Conservation (phyloP, 768 basidiomycete species). For the Lactarius hengduanensis region DNA sequence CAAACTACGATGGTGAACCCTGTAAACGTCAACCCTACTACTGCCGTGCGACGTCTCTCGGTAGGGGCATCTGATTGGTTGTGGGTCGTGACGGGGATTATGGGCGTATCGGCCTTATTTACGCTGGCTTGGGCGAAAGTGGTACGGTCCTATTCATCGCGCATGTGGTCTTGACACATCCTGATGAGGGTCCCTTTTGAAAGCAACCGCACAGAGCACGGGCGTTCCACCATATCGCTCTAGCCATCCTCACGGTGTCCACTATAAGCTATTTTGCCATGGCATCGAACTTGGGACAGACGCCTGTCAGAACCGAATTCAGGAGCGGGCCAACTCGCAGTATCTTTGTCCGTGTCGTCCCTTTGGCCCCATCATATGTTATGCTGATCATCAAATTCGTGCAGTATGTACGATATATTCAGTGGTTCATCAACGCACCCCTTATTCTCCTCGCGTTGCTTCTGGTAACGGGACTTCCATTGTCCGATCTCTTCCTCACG, state of each 20-base stretch:
- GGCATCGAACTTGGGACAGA: conserved; percentile 55
- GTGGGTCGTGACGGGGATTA: conserved; percentile 55
- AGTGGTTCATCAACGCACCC: conserved; percentile 58
- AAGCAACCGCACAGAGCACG: conserved; percentile 43
- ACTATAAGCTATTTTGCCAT: conserved; percentile 52
- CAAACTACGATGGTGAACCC: conserved; percentile 28
- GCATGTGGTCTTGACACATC: background rate
- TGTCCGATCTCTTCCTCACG: conserved; percentile 47
- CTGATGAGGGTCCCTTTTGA: background rate
- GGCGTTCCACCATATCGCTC: conserved; percentile 50
- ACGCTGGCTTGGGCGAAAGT: conserved; percentile 42
- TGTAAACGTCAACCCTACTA: conserved; percentile 38
- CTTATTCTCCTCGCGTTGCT: conserved; percentile 47
- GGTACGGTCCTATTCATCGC: conserved; percentile 28
- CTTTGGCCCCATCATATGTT: no score
- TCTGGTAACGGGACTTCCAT: conserved; percentile 47
- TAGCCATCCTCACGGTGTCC: conserved; percentile 47
- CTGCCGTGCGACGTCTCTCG: conserved; percentile 43
- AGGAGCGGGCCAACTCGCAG: conserved; percentile 36
- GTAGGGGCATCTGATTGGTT: conserved; percentile 50
- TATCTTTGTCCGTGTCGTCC: conserved; percentile 40
- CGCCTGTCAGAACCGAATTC: conserved; percentile 46
- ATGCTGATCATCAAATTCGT: background rate
- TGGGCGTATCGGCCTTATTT: conserved; percentile 43
- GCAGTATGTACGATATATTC: conserved; percentile 53